Base-by-base conservation (phyloP, 2,329 filamentous ascomycete species). In the Xylaria multiplex region DNA sequence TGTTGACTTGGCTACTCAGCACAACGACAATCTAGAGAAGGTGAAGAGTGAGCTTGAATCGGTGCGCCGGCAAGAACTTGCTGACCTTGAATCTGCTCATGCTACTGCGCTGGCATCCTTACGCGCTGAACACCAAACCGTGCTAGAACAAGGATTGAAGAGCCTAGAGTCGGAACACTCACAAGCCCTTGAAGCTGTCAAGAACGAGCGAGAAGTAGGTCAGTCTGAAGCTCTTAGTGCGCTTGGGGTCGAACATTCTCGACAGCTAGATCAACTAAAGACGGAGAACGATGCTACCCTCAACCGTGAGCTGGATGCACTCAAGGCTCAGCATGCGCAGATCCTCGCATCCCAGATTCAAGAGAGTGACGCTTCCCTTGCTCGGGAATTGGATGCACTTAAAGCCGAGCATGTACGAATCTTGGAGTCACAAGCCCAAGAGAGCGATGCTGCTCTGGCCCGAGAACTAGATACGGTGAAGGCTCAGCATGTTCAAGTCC, bases 181-280 rank as follows among this genome's bases (percentile, higher is more conserved):
- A 8, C 66, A 69, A 53, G 70, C 72, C n/a, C 67, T 77, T 2
- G 70, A 75, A 58, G 69, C 70, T 19, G 61, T 74, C 37, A 55
- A 69, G 54, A 66, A 48, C n/a, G 69, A 73, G 53, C 68, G 69
- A 50, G 68, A 72, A n/a, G 13, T 58, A 24, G 66, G 59, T 22
- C 72, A 74, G 1, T 66, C 70, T 3, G 64, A 71, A 53, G 72
- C 70, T 19, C 67, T 77, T 7, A 68, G 71, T 16, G 66, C 66
- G 19, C 69, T 69, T 14, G 22, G 45, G 3, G 50, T 27, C 11
- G 43, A 59, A 27, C 68, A 70, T 43, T 45, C 56, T 30, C 54
- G 59, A 45, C 62, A 46, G 7, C 9, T 68, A 2, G 43, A 64
- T 32, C 54, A 65, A 14, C 16, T 68, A 8, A 65, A 59, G 32